Base-by-base conservation (phyloP, 805 yeast species). In the Suhomyces kilbournensis region DNA sequence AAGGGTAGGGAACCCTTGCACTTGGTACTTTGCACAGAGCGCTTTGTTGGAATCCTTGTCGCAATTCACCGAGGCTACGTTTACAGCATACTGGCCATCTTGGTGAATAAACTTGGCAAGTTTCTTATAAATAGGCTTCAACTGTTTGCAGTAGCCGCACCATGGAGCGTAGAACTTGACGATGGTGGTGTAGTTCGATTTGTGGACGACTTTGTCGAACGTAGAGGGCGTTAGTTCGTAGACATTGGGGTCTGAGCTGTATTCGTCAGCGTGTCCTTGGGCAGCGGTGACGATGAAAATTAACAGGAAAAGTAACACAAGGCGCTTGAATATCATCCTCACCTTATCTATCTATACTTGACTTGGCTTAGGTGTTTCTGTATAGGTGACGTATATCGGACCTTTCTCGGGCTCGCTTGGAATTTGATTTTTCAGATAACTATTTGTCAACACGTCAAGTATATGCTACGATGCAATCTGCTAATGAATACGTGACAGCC, bases 151-250 rank as follows among this genome's bases (percentile, higher is more conserved):
- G 69, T 93, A 90, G 4, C 97, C 97, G 74, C 99, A 93, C 98
- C 98, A 92, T 38, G 97, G 97, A 4, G 98, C 97, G 68, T 87
- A 92, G 69, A 92, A 92, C 72, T 91, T 91, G 20, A 90, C 91
- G 17, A 91, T 71, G 1, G 96, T 70, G 1, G 96, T 87, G 61
- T 90, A 87, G 64, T 90, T 90, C 2, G 96, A 77, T 20, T 75
- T 68, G 43, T 83, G 75, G 3, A 92, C 82, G 47, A 85, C 86
- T 51, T 80, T 79, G 55, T 85, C 83, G 63, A 91, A 91, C 49
- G 75, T 84, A 14, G 74, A 59, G 2, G 84, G 70, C 20, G 78
- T 76, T 40, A 87, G 69, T 59, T 86, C 91, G 48, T 79, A 69
- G 3, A 88, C 79, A 44, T 82, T 71, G 12, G 64, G 56, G 43